Base-by-base conservation (phyloP, 148 eudicot species). In the Fagopyrum tataricum region DNA sequence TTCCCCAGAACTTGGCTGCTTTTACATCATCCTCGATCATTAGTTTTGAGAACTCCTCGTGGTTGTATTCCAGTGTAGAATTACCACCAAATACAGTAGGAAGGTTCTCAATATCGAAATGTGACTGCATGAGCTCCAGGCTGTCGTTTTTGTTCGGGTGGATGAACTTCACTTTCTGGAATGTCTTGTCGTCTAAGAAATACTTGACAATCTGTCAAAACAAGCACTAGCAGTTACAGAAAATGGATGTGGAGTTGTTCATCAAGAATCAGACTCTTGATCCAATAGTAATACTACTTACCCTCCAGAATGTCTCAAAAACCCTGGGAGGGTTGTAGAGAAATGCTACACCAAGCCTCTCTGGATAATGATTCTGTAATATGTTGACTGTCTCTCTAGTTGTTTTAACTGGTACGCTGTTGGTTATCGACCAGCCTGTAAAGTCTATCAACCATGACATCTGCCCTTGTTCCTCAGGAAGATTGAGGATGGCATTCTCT, bases 401-500 rank as follows among this genome's bases (percentile, higher is more conserved):
- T 48, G 88, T 86, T 84, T 77, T 86, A 18, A 91, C 76, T 0
- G 97, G 84, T 21, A 86, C 68, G 4, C 84, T 90, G 11, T 90
- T 90, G 72, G 79, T 88, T 72, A 95, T 6, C 41, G 98, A 78
- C 87, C 90, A 88, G 53, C 91, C 97, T 0, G 86, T 90, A 81
- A 80, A 91, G 77, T 95, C 98, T 78, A 95, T 79, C 78, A 95
- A 72, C 98, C 98, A 95, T 0, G 91, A 82, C 98, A 95, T 91
- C 74, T 90, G 86, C 74, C 86, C 97, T 78, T 95, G 98, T 56
- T 89, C 98, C 72, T 95, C 97, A 0, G 93, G 96, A 46, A 95
- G 85, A 84, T 85, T 86, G 40, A 95, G 88, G 75, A 91, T 88
- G 56, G 97, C 93, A 70, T 88, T 91, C 84, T 95, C 98, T 72